Evolutionary conservation across 257 asterid species (phyloP).

Genomic region (Lycium barbarum): DNA sequence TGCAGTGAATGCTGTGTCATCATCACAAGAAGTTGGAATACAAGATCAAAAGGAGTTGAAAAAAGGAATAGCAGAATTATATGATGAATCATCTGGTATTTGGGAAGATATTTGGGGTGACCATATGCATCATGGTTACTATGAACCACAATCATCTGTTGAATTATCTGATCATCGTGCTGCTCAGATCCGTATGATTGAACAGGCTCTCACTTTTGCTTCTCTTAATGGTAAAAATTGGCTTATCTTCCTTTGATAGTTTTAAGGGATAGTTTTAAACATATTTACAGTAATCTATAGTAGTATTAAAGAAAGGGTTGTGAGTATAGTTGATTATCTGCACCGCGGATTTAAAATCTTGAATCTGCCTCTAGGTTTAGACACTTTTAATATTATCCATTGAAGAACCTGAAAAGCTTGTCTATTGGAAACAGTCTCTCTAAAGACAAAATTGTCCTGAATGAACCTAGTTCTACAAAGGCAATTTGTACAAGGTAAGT

Average conservation of each 20-base stretch:
- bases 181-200: constrained; percentile 97
- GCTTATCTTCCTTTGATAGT: background rate
- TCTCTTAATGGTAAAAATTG: constrained; percentile 59
- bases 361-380: background rate
- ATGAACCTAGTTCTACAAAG: constrained; percentile 6
- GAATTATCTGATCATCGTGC: constrained; percentile 76
- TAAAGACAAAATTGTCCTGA: background rate
- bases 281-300: too few relatives aligned
- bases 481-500: background rate
- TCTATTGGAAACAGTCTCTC: too few relatives aligned
- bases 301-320: too few relatives aligned
- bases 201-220: constrained; percentile 80
- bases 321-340: too few relatives aligned
- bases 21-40: constrained; percentile 13
- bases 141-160: constrained; percentile 59
- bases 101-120: constrained; percentile 99
- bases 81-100: constrained; percentile 83
- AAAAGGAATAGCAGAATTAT: constrained; percentile 94
- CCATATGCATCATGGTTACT: constrained; percentile 98
- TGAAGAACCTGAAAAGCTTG: background rate
- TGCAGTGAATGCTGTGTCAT: background rate
- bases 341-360: background rate
- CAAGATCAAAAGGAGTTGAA: constrained; percentile 44
- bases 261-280: too few relatives aligned
- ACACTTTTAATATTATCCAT: background rate